Base-by-base conservation (phyloP, 495 filamentous ascomycete genomes). In the Hypoxylon trugodes region DNA sequence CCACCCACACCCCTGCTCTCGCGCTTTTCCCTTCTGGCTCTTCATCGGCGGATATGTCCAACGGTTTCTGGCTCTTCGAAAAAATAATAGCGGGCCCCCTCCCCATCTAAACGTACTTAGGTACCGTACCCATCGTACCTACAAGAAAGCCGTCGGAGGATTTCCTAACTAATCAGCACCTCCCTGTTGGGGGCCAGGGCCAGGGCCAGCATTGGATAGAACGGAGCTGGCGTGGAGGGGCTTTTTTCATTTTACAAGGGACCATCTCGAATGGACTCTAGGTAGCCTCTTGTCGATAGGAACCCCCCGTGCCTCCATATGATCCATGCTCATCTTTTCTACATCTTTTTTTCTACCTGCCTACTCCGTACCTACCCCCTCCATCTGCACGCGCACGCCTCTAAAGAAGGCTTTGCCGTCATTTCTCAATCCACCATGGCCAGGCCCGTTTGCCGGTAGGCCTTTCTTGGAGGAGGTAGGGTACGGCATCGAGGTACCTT, bases 51-150 rank as follows among this genome's bases (percentile, higher is more conserved):
- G 69, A 74, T 77, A 72, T 75, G 59, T 69, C 77, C 76, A 79
- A 77, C 76, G 79, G 74, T 49, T 75, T 71, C 76, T 79, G n/a
- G n/a, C n/a, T n/a, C n/a, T 70, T 79, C 72, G 67, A 77, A 79
- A 77, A n/a, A n/a, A n/a, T n/a, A n/a, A 74, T 72, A 77, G 77
- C 73, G 74, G 76, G 72, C 38, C 62, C 66, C 60, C 71, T 56
- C n/a, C n/a, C n/a, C n/a, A n/a, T n/a, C n/a, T n/a, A n/a, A n/a
- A n/a, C n/a, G n/a, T n/a, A n/a, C n/a, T n/a, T n/a, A n/a, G n/a
- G n/a, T n/a, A n/a, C n/a, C n/a, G n/a, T n/a, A n/a, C n/a, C 63
- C 64, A 65, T 65, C 69, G 56, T 57, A 62, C 60, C 66, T 57
- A 59, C 50, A 55, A 40, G n/a, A 59, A 61, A 68, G 68, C 59